Percentiles rank a stretch among this genome's conserved stretches.
phyloP scores from a whole-genome alignment of 1,284 basidiomycete species.

The Ustanciosporium gigantosporum region DNA sequence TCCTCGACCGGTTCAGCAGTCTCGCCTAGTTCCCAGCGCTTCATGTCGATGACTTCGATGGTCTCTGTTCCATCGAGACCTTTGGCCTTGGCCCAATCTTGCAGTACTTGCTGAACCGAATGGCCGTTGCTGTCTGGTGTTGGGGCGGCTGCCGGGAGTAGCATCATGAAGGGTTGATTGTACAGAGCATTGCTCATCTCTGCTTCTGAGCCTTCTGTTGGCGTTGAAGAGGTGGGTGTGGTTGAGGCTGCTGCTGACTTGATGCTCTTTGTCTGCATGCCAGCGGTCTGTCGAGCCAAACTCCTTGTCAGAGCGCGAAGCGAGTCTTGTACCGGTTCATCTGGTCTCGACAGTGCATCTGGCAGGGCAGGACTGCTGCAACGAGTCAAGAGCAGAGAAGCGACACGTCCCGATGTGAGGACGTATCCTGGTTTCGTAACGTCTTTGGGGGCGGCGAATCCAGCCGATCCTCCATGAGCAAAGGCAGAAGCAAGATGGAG shows the following conservation, averaged over 20 bases:
- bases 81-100: conserved; percentile 70
- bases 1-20: conserved; percentile 31
- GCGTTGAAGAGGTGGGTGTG: background rate
- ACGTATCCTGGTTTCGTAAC: conserved; percentile 58
- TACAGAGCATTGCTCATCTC: conserved; percentile 72
- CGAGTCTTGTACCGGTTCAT: conserved; percentile 63
- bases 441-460: conserved; percentile 64
- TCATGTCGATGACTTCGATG: conserved; percentile 61
- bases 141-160: conserved; percentile 53
- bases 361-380: conserved; percentile 19
- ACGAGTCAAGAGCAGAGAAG: conserved; percentile 42
- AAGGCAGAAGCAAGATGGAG: conserved; percentile 72
- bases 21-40: conserved; percentile 62
- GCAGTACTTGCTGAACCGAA: conserved; percentile 69
- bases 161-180: conserved; percentile 80
- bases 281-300: conserved; percentile 81
- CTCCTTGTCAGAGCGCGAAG: conserved; percentile 72
- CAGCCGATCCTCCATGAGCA: conserved; percentile 69
- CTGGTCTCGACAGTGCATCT: conserved; percentile 2
- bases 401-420: conserved; percentile 40
- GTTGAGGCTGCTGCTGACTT: conserved; percentile 39
- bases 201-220: conserved; percentile 61
- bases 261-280: conserved; percentile 76
- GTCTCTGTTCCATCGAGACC: conserved; percentile 61
- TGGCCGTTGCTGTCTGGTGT: conserved; percentile 64